Percentiles rank a stretch among this genome's conserved stretches.
Conservation (phyloP, 139 green algal genomes). For the Medakamo hakoo region DNA sequence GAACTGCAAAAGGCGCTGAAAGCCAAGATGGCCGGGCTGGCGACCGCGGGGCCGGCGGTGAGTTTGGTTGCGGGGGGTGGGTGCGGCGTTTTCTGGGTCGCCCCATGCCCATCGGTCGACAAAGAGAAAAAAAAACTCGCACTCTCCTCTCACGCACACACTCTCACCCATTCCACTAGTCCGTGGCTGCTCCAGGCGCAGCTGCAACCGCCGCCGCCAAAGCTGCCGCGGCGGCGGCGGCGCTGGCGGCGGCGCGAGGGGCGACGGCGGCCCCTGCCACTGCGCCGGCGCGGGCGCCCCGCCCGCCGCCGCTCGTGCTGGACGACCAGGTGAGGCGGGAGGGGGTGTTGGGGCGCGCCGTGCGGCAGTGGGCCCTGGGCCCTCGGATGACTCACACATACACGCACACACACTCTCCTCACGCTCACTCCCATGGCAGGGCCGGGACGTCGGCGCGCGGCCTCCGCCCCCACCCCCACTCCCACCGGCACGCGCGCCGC, state of each 20-base stretch:
- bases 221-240: background rate
- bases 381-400: no score
- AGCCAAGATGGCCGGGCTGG: slow-evolving; percentile 6
- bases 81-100: no score
- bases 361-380: no score
- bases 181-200: background rate
- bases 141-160: no score
- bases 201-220: background rate
- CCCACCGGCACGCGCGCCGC: background rate
- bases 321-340: slow-evolving; percentile 35
- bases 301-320: slow-evolving; percentile 22
- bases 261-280: background rate
- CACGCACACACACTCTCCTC: no score
- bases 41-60: background rate
- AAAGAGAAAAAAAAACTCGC: no score
- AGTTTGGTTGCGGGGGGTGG: background rate
- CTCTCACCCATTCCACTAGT: no score
- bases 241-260: background rate
- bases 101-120: no score
- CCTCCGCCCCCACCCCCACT: background rate
- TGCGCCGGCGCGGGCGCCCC: background rate
- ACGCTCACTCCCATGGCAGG: no score
- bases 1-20: slow-evolving; percentile 19
- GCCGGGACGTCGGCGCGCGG: no score
- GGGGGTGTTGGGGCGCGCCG: no score